Base-by-base conservation (phyloP, 495 filamentous ascomycete genomes). In the Aspergillus mulundensis region DNA sequence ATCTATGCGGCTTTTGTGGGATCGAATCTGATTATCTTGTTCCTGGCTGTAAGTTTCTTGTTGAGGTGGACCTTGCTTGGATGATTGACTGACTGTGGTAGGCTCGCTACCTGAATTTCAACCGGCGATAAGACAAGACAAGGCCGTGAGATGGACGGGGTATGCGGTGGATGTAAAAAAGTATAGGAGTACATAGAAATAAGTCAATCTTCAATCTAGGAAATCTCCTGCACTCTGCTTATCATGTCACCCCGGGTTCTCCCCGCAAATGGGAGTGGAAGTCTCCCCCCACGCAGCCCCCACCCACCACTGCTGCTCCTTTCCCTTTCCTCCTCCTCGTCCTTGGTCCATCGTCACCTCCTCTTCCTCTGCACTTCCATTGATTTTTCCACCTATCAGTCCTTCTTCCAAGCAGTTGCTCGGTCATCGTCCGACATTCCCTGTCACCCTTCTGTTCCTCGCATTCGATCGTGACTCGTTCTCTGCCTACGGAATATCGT, bases 11-110 rank as follows among this genome's bases (percentile, higher is more conserved):
- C 83, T 11, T 95, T 87, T 62, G 73, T 90, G 45, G 87, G 74
- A n/a, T 87, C 81, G 55, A 93, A 91, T 65, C 63, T 91, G 65
- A 79, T 90, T 18, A 82, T 95, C 51, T 62, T 95, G 41, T 89
- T 91, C 61, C 10, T 86, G 20, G 88, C 84, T 39, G 59, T 68
- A 57, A 67, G 67, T 61, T n/a, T 53, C 42, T 21, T 12, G 5
- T 15, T 36, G 32, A 36, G 5, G 5, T 36, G 32, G 32, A 4
- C 12, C 5, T 36, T 28, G n/a, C 7, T 24, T n/a, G 12, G 46
- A 57, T 67, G 72, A 62, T 74, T 44, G 16, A 14, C 2, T 12
- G 34, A 30, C 50, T 5, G 1, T 39, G 20, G 20, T 21, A 83
- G 84, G 78, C 81, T 53, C 82, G 84, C 44, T 86, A 78, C 66